Evolutionary conservation across 2,329 filamentous ascomycete genomes (phyloP), one percentile per base, ranked within the genome.

Genomic region (Harringtonia aguacate): DNA sequence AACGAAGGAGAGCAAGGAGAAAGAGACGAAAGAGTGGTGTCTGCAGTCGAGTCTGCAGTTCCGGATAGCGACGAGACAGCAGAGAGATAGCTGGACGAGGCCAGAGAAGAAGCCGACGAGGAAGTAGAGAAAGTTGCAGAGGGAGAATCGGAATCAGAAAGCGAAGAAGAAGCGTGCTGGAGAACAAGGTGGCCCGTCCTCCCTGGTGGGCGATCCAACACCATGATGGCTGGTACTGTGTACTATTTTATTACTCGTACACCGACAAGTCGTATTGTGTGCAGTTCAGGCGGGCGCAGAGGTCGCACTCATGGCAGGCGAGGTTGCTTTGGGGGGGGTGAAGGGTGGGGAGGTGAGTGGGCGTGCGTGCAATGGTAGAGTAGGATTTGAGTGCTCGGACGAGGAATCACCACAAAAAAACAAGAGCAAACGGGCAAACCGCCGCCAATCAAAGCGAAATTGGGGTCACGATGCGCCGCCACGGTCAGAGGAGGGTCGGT

Each of bases 201-300:
- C 39, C n/a, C 24, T 14, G 31, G 24, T n/a, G n/a, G 30, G 27
- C 39, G 37, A 29, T 48, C 44, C 15, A 46, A 36, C 40, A 46
- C 46, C 48, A 50, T 50, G 48, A 50, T 44, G 46, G 39, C 22
- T 36, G 22, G 17, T 39, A 28, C 40, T 39, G n/a, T 8, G 4
- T 21, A 8, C 12, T 27, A 14, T 10, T 31, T 20, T 39, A 20
- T 7, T 31, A 31, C 14, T n/a, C 12, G 12, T n/a, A n/a, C n/a
- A n/a, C n/a, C n/a, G n/a, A n/a, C 30, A 5, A 13, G 34, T 36
- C 4, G 34, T 18, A 20, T 18, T 20, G 22, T 20, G 24, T n/a
- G 24, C 14, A 14, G 34, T 20, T 18, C 28, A 13, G 18, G 29
- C 24, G 37, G 34, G 18, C 13, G 39, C 30, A 15, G 46, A 7